Base-by-base conservation (phyloP, 2,329 filamentous ascomycete species). In the Ophiostoma piceae region DNA sequence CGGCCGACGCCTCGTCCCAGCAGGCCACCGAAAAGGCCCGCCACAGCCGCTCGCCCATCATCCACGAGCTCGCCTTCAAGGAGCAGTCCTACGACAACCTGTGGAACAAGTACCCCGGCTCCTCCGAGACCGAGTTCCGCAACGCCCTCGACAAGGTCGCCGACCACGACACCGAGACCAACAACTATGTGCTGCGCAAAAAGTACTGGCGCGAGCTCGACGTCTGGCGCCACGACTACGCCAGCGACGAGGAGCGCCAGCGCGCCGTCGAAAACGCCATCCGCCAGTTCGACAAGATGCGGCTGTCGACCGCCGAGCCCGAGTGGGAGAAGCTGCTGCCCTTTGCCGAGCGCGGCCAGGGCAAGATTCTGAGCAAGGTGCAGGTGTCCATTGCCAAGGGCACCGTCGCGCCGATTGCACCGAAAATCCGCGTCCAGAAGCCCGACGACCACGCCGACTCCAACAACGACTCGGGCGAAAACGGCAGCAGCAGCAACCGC, bases 121-220 rank as follows among this genome's bases (percentile, higher is more conserved):
- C 81, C 9, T 75, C 74, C 12, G 81, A 83, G 43, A 78, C 82
- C n/a, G 87, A 89, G 19, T 83, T 89, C 73, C 80, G 81, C 69
- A 77, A 79, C 2, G 83, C 83, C 0, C 77, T 90, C 14, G 80
- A 84, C 67, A 90, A 89, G 77, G 85, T 87, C 29, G 87, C 85
- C 39, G 83, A 85, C 70, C 82, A 82, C 69, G 81, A 84, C 70
- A 72, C 80, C 4, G 77, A 79, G 2, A 79, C 79, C 4, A 81
- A 84, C 71, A 86, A 82, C 73, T 90, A 84, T 82, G 78, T 80
- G 43, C 77, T 89, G 74, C 83, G 84, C 72, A 87, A 85, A 77
- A 78, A 81, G 32, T 85, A 82, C 72, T 90, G 84, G 83, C 88
- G 84, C 77, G 87, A 90, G 73, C 81, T 90, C 16, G 87, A 90